Conservation (phyloP, 179 eudicot species). For the Sideroxylon spinosum region DNA sequence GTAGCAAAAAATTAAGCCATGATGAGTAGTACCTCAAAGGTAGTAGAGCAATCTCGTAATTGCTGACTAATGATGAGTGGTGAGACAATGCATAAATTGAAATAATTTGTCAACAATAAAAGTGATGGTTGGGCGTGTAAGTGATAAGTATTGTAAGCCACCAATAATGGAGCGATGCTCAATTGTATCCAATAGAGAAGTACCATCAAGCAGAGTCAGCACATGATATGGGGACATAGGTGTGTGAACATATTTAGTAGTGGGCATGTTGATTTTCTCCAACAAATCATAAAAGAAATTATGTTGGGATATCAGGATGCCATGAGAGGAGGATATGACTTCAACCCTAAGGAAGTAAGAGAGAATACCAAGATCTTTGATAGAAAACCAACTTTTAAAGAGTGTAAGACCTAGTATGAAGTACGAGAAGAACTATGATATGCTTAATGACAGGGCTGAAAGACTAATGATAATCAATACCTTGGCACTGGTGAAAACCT, state of each 20-base stretch:
- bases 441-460: not conserved
- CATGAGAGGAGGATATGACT: not conserved
- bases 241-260: not conserved
- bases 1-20: too few relatives aligned
- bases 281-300: not conserved
- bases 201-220: not conserved
- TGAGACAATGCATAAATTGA: too few relatives aligned
- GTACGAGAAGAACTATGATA: not conserved
- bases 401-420: not conserved
- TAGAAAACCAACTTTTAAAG: not conserved
- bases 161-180: too few relatives aligned
- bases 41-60: too few relatives aligned
- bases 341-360: not conserved
- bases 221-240: not conserved
- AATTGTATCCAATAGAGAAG: too few relatives aligned
- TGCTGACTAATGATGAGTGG: too few relatives aligned
- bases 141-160: too few relatives aligned
- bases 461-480: not conserved
- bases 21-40: too few relatives aligned
- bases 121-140: too few relatives aligned
- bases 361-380: not conserved
- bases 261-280: not conserved
- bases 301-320: not conserved
- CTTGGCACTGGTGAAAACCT: not conserved
- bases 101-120: too few relatives aligned